Evolutionary conservation across 1,284 basidiomycete species (phyloP), one percentile per base, ranked within the genome.

Genomic region (Polyporus tsugae): DNA sequence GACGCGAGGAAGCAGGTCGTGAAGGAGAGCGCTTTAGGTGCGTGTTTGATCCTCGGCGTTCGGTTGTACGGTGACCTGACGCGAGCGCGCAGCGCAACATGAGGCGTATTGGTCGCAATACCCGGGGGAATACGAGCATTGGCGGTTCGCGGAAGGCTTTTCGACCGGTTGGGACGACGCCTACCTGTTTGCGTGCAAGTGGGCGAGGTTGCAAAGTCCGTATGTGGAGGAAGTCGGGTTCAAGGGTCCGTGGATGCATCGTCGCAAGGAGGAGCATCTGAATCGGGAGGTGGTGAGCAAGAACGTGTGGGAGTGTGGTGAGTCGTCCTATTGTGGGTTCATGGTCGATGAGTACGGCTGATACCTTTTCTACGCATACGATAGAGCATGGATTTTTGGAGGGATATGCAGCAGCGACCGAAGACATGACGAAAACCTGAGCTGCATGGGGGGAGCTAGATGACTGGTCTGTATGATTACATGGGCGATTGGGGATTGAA

Each of bases 151-250:
- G 35, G 84, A 87, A 1, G 94, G 91, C 1, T 95, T 91, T 76
- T 70, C 80, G 2, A 78, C 82, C 66, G 93, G 92, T 0, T 95
- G 93, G 93, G 85, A 89, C 61, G 92, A 94, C 73, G 88, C 89
- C 0, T 84, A 88, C 74, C 71, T 80, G 59, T 93, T 93, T 79
- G 80, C 85, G 67, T 69, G 75, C 29, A 73, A 77, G 67, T 69
- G 74, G 55, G 67, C 75, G 63, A 67, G 71, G 63, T 66, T 73
- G 3, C 75, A 59, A 67, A 72, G 65, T 60, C 65, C 55, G 73
- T 66, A 46, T 71, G 77, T 84, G 65, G 80, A 83, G 59, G 88
- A 91, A 78, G 79, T 93, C 29, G 92, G 91, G 36, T 92, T 92
- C 77, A 80, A 83, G 66, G 83, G 83, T 11, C 83, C 85, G 55